Base-by-base conservation (phyloP, 768 basidiomycete species). In the Lactifluus piperatus region DNA sequence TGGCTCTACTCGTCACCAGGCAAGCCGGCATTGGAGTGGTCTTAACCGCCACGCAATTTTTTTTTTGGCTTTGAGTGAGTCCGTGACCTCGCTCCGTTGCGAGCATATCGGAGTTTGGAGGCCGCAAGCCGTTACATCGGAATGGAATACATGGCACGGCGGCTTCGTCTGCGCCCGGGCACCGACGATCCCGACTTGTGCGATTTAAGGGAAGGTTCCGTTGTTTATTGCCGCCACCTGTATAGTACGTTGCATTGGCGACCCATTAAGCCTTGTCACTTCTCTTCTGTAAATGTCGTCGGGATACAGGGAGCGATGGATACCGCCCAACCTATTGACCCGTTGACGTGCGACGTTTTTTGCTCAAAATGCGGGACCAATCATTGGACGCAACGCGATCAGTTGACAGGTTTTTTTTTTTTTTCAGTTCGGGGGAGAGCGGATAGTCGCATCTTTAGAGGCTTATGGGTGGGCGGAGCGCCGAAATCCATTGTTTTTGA, bases 381-480 rank as follows among this genome's bases (percentile, higher is more conserved):
- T 29, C n/a, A 26, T 16, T 34, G 26, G 16, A 50, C 53, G 20
- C 53, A 54, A 44, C 20, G 43, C 48, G 14, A 37, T 45, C 53
- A 24, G 18, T 32, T 54, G 34, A 34, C 57, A 54, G 47, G 30
- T 8, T 37, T 41, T 46, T 43, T 32, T n/a, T n/a, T 43, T 22
- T 29, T 49, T 54, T 43, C 6, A 44, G 10, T 46, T 56, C 32
- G 29, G 44, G 18, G 18, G 22, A 43, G 18, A 50, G 43, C 59
- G 59, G 14, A 32, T 5, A 30, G 30, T 29, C 14, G 30, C 47
- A 16, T 30, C 20, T 41, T 58, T 58, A 14, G 45, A 56, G 54
- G 44, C 26, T 60, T 48, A 54, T 49, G 36, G 27, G 52, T 30
- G 7, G 44, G 60, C 60, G 60, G 60, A 61, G 60, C 60, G 60